These are phyloP conservation scores for Flaveria floridana DNA, from an alignment of 140 eudicot species.

Conservation along the genomic window DNA sequence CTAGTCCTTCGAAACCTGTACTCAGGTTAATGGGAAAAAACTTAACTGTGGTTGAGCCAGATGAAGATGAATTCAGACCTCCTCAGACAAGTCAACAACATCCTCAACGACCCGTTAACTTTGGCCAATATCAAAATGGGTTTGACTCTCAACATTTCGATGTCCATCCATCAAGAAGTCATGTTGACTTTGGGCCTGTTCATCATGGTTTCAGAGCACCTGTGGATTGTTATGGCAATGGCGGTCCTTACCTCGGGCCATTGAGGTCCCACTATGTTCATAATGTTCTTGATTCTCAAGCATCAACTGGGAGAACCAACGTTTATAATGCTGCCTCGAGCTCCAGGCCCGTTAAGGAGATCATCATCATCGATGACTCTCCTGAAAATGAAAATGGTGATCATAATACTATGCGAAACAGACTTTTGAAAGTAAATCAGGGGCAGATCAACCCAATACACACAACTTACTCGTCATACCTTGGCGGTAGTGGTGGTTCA, in stretches of 20 bases:
- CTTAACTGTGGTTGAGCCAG: slow-evolving; percentile 67
- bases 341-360: slow-evolving; percentile 38
- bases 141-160: slow-evolving; percentile 26
- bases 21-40: slow-evolving; percentile 89
- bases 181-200: slow-evolving; percentile 20
- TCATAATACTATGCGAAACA: slow-evolving; percentile 24
- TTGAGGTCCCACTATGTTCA: slow-evolving; percentile 26
- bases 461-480: slow-evolving; percentile 14
- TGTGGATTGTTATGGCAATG: slow-evolving; percentile 20
- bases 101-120: slow-evolving; percentile 23
- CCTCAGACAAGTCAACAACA: slow-evolving; percentile 31
- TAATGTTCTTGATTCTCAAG: slow-evolving; percentile 10
- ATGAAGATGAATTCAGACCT: slow-evolving; percentile 38
- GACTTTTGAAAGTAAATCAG: slow-evolving; percentile 13
- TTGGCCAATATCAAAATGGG: slow-evolving; percentile 28
- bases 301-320: not conserved
- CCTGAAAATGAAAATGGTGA: slow-evolving; percentile 43
- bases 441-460: slow-evolving; percentile 27
- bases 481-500: slow-evolving; percentile 27
- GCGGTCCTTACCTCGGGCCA: slow-evolving; percentile 5
- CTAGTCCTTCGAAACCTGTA: slow-evolving; percentile 60
- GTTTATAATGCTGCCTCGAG: slow-evolving; percentile 7
- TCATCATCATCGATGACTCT: slow-evolving; percentile 48
- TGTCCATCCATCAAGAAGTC: slow-evolving; percentile 29
- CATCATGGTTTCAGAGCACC: slow-evolving; percentile 30